Evolutionary conservation across 2,329 filamentous ascomycete species (phyloP).

Genomic region (Exophiala viscosa): DNA sequence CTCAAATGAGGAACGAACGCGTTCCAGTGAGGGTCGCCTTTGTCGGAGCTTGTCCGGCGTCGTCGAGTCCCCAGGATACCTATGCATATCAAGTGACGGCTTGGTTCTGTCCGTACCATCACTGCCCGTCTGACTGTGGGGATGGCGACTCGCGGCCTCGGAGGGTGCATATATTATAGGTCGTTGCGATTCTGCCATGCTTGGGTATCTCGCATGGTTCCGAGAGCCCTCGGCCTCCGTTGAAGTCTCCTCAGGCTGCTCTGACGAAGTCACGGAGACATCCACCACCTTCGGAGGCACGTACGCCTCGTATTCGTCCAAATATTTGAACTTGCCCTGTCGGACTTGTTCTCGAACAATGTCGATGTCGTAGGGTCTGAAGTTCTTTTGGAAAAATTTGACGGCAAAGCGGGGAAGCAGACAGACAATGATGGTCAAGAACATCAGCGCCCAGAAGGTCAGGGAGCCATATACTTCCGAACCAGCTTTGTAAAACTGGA

Average conservation of each 20-base stretch:
- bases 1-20: constrained; percentile 79
- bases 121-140: constrained; percentile 82
- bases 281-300: constrained; percentile 46
- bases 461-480: constrained; percentile 74
- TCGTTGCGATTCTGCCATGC: constrained; percentile 78
- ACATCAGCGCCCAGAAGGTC: constrained; percentile 80
- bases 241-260: constrained; percentile 45
- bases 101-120: constrained; percentile 85
- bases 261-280: constrained; percentile 57
- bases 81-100: constrained; percentile 24
- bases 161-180: constrained; percentile 87
- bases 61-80: constrained; percentile 55
- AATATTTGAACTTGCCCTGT: constrained; percentile 74
- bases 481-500: constrained; percentile 71
- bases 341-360: constrained; percentile 91
- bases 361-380: constrained; percentile 87
- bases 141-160: constrained; percentile 72
- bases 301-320: constrained; percentile 55
- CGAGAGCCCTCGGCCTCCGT: constrained; percentile 41
- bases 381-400: constrained; percentile 90
- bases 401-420: constrained; percentile 81
- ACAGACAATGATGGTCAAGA: constrained; percentile 76
- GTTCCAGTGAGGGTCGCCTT: constrained; percentile 59
- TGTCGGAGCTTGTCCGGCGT: constrained; percentile 44
- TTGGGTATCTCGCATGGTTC: constrained; percentile 38